phyloP scores from a whole-genome alignment of 2,329 filamentous ascomycete species.

The Venturiaceae sp. region DNA sequence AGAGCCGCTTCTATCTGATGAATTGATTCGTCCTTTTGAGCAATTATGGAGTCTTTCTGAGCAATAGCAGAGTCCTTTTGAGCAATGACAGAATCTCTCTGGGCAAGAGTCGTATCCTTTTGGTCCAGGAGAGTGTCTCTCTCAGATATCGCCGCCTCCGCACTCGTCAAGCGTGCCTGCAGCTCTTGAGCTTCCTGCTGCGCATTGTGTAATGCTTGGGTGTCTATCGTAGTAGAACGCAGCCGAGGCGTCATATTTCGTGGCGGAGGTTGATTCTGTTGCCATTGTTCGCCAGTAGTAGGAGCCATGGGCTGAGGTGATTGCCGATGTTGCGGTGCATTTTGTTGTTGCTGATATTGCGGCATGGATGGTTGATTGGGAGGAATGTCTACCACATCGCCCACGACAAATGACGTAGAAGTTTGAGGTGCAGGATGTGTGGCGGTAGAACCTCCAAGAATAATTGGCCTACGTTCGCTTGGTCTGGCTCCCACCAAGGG shows the following conservation, averaged over 20 bases:
- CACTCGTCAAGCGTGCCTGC: not conserved
- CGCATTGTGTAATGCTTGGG: not conserved
- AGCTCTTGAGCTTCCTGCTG: not conserved
- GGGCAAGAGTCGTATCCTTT: not conserved
- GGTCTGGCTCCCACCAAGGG: not conserved
- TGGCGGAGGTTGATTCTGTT: not conserved
- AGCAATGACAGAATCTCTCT: not conserved
- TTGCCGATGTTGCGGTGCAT: not conserved
- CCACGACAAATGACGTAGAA: slow-evolving; percentile 1
- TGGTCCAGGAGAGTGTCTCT: not conserved
- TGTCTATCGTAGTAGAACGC: not conserved
- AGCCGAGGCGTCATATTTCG: not conserved
- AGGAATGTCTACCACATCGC: not conserved
- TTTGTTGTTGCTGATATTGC: not conserved
- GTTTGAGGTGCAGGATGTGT: not conserved
- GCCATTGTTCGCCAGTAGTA: not conserved
- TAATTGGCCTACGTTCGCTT: not conserved
- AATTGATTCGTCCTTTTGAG: not conserved
- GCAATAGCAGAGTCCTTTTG: slow-evolving; percentile 1
- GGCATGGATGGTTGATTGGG: not conserved
- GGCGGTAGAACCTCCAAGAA: not conserved
- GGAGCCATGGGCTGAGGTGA: not conserved
- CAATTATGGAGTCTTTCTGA: not conserved
- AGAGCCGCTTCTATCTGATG: not conserved
- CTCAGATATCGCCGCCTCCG: not conserved